Evolutionary conservation across 169 alveolate species (phyloP).

Genomic region (Cryptosporidium sp.): DNA sequence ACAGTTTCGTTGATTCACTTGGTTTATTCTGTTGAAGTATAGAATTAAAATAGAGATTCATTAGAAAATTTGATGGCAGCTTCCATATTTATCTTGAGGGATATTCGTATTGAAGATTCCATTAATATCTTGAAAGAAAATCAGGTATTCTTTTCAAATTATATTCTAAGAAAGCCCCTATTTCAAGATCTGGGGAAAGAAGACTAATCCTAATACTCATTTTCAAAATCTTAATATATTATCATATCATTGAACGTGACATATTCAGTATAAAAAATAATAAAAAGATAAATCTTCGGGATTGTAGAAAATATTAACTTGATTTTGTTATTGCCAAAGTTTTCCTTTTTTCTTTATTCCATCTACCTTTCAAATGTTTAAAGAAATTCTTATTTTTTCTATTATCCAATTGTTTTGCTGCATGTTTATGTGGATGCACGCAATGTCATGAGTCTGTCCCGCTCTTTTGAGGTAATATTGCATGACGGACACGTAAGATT

Average conservation of each 20-base stretch:
- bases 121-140: background rate
- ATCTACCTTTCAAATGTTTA: background rate
- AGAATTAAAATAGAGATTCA: background rate
- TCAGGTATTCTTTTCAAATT: background rate
- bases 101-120: background rate
- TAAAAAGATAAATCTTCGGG: background rate
- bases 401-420: no score
- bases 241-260: background rate
- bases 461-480: background rate
- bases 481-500: background rate
- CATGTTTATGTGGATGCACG: background rate
- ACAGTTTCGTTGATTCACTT: constrained; percentile 51
- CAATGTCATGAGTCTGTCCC: background rate
- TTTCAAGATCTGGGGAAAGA: background rate
- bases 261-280: background rate
- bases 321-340: background rate
- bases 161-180: no score
- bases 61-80: background rate
- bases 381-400: no score
- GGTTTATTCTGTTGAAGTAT: background rate
- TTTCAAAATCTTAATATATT: no score
- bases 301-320: background rate
- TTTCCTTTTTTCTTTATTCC: background rate
- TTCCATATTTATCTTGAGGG: background rate
- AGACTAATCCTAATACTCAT: no score